A percentile compares a stretch with the other conserved stretches of the same genome.
Evolutionary conservation across 2,329 filamentous ascomycete species (phyloP).

Genomic region (Aspergillus sp.): DNA sequence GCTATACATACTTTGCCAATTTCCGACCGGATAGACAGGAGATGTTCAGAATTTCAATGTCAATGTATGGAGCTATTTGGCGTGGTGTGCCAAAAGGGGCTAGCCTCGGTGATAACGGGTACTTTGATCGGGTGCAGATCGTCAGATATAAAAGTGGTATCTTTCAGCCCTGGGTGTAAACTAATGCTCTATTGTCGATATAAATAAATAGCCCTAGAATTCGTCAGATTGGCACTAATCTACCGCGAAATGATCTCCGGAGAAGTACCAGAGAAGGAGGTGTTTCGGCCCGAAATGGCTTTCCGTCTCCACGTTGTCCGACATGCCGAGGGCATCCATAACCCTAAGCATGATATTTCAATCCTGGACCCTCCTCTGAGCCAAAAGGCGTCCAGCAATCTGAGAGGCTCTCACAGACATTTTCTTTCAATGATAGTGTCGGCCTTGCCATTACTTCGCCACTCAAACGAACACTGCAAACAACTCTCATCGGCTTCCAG

Average conservation of each 20-base stretch:
- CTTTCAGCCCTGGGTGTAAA: not conserved
- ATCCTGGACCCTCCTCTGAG: slow-evolving; percentile 10
- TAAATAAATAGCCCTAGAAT: not conserved
- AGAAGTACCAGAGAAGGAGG: too few species aligned
- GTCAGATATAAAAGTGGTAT: not conserved
- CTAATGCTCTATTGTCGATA: not conserved
- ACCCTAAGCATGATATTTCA: slow-evolving; percentile 9
- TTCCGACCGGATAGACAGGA: not conserved
- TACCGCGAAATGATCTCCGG: too few species aligned
- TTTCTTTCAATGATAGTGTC: slow-evolving; percentile 6
- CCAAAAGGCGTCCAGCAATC: slow-evolving; percentile 9
- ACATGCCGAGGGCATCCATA: slow-evolving; percentile 13
- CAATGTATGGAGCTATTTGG: not conserved
- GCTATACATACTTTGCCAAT: too few species aligned
- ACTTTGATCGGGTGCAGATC: not conserved
- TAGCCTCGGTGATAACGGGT: not conserved
- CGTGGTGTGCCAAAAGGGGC: not conserved
- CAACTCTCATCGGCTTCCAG: slow-evolving; percentile 9
- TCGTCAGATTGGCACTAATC: not conserved
- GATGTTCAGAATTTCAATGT: too few species aligned
- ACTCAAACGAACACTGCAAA: slow-evolving; percentile 10
- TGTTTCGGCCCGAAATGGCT: not conserved
- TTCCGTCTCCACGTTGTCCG: slow-evolving; percentile 9
- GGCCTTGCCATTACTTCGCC: slow-evolving; percentile 11
- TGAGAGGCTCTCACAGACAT: slow-evolving; percentile 3